phyloP scores from a whole-genome alignment of 192 early-diverging fungal species.

The Dispira simplex region DNA sequence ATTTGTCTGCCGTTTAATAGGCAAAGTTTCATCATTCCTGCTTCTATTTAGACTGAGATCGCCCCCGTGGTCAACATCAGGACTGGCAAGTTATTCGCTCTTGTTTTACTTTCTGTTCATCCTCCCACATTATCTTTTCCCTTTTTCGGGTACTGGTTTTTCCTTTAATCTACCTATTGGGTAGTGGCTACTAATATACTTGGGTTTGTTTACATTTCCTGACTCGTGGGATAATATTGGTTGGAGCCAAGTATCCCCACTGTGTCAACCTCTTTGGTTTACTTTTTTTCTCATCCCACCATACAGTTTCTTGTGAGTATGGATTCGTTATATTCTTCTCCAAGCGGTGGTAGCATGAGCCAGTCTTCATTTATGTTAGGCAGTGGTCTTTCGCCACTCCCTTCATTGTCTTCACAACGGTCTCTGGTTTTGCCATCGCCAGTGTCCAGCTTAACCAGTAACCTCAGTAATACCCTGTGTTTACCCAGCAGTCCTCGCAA shows the following conservation, averaged over 20 bases:
- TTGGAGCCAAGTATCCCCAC: too few relatives aligned
- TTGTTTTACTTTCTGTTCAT: conserved; percentile 34
- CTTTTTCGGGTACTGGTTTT: too few relatives aligned
- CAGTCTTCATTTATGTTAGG: neutral
- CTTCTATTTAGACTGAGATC: too few relatives aligned
- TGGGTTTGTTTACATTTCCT: too few relatives aligned
- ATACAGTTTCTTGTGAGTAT: neutral
- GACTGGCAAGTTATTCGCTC: conserved; percentile 16
- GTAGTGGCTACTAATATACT: conserved; percentile 20
- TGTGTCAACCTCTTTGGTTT: conserved; percentile 19
- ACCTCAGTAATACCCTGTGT: conserved; percentile 3
- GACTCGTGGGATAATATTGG: too few relatives aligned
- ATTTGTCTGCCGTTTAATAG: too few relatives aligned
- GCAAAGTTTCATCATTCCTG: too few relatives aligned
- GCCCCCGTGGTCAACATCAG: too few relatives aligned
- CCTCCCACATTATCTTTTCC: too few relatives aligned
- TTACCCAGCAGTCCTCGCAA: conserved; percentile 3
- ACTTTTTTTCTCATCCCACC: too few relatives aligned
- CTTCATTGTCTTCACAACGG: neutral
- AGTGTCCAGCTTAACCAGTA: conserved; percentile 1
- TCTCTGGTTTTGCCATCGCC: conserved; percentile 7
- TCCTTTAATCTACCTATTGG: too few relatives aligned
- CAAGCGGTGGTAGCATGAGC: neutral
- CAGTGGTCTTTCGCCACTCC: neutral
- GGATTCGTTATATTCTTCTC: conserved; percentile 5